phyloP scores from a whole-genome alignment of 495 filamentous ascomycete species.

The Umbilicaria muhlenbergii region DNA sequence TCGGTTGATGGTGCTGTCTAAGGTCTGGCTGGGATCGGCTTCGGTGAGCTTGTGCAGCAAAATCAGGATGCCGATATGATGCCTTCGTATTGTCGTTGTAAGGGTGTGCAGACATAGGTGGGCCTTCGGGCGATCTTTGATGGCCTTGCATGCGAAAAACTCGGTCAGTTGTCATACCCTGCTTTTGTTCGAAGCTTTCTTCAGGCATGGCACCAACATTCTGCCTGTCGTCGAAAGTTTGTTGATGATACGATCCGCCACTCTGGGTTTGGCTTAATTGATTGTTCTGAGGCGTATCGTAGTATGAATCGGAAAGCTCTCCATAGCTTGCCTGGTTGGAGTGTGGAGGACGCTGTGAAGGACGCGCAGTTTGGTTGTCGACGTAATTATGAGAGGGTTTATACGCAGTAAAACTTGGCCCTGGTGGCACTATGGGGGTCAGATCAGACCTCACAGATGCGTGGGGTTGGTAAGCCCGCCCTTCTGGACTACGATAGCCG shows the following conservation, averaged over 20 bases:
- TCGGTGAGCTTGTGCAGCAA: conserved; percentile 25
- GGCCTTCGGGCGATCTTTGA: conserved; percentile 6
- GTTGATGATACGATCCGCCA: neutral
- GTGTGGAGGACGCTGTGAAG: conserved; percentile 6
- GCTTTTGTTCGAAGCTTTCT: conserved; percentile 14
- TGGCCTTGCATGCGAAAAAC: conserved; percentile 29
- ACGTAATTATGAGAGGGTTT: conserved; percentile 7
- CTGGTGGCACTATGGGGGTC: neutral
- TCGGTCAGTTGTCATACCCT: conserved; percentile 30
- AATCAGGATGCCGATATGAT: conserved; percentile 13
- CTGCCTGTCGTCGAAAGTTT: conserved; percentile 40
- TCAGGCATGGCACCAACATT: conserved; percentile 55
- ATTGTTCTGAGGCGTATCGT: conserved; percentile 4
- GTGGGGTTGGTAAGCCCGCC: conserved; percentile 4
- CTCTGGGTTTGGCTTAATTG: neutral
- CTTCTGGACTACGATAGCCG: conserved; percentile 18
- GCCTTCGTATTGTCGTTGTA: neutral
- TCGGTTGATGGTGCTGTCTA: conserved; percentile 31
- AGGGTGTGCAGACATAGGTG: conserved; percentile 1
- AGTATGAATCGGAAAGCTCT: conserved; percentile 11
- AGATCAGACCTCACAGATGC: neutral
- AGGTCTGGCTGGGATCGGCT: conserved; percentile 56
- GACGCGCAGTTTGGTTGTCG: conserved; percentile 8
- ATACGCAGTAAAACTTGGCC: neutral
- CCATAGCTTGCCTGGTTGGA: conserved; percentile 8